Evolutionary conservation across 306 rosid species (phyloP).

Genomic region (Ochetophila trinervis): DNA sequence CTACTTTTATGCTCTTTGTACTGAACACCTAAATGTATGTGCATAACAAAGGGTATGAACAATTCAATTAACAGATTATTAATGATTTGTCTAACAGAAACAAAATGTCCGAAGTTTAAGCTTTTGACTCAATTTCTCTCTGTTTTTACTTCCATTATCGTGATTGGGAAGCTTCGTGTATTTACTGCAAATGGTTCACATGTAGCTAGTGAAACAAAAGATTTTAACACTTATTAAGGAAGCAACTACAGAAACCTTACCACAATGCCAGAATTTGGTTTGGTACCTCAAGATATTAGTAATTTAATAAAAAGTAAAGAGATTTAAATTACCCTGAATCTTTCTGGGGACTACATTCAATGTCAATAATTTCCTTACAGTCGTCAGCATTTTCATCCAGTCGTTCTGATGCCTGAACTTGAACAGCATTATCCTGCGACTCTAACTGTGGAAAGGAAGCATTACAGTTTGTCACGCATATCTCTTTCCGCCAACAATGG

Average conservation of each 20-base stretch:
- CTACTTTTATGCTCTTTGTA: neutral
- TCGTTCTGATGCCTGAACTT: constrained; percentile 31
- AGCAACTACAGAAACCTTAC: neutral
- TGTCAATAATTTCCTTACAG: constrained; percentile 36
- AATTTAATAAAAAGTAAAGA: constrained; percentile 18
- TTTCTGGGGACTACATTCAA: constrained; percentile 41
- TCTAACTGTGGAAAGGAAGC: constrained; percentile 31
- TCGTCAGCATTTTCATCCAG: constrained; percentile 28
- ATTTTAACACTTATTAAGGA: constrained; percentile 1
- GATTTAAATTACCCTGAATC: constrained; percentile 45
- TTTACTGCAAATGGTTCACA: too few relatives aligned
- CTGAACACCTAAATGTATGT: neutral
- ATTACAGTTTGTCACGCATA: constrained; percentile 28
- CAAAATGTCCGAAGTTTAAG: neutral
- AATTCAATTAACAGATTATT: neutral
- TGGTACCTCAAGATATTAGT: constrained; percentile 15
- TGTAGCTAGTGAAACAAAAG: neutral
- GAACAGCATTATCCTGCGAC: constrained; percentile 34
- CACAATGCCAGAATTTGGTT: constrained; percentile 7
- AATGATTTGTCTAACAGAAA: neutral
- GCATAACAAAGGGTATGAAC: neutral
- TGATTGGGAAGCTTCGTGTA: too few relatives aligned
- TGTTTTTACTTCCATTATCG: neutral
- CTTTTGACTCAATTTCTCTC: neutral
- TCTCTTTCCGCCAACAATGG: constrained; percentile 29